Base-by-base conservation (phyloP, 345 rosid species). In the Brassica carinata region DNA sequence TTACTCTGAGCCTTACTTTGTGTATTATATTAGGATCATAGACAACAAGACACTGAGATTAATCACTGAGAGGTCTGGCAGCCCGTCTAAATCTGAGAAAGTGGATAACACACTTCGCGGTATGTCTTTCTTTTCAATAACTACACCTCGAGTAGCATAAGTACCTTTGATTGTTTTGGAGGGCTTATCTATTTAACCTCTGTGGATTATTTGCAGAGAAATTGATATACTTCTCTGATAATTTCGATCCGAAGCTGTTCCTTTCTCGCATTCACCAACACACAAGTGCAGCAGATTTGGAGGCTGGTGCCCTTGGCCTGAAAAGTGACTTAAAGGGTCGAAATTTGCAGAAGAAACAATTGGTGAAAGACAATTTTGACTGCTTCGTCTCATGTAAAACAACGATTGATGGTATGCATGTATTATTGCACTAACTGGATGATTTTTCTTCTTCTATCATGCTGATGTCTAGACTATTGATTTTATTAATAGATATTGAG, bases 321-420 rank as follows among this genome's bases (percentile, higher is more conserved):
- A 96, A 93, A 88, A 92, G 94, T 79, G 98, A 96, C 87, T 90
- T 96, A 61, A 88, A 89, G 84, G 98, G 99, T 55, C 89, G 97
- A 76, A 92, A 94, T 74, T 90, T 89, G 73, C 97, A 96, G 79
- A 89, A 95, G 80, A 93, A 96, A 83, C 97, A 96, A 76, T 84
- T 96, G 87, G 99, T 96, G 59, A 96, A 93, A 82, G 94, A 96
- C 84, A 96, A 96, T 76, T 96, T 96, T 79, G 99, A 96, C 83
- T 96, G 98, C 86, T 96, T 96, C 84, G 99, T 96, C 89, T 96
- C 98, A 9, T 96, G 99, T 89, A 96, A 96, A 88, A 96, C 97
- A 23, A 93, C 98, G 38, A 96, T 96, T 85, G 99, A 96, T 85
- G 99, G 99, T 95, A 90, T 74, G 99, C 90, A 90, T 72, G 87